These are phyloP conservation scores for Marasmius tenuissimus DNA, from an alignment of 1,284 basidiomycete genomes.

Conservation along the genomic window DNA sequence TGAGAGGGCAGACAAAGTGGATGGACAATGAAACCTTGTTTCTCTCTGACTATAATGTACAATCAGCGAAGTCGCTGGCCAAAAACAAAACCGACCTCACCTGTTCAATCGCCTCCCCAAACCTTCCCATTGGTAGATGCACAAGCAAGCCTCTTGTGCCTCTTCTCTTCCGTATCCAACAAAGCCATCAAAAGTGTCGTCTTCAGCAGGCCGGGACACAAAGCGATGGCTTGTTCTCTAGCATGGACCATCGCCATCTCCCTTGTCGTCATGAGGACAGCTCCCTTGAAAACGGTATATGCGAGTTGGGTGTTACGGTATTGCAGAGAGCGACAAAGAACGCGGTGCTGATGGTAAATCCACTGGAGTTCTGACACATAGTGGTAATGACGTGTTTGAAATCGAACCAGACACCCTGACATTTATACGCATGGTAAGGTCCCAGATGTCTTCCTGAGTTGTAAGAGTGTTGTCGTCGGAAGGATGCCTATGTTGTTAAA, in stretches of 20 bases:
- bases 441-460: slow-evolving; percentile 96
- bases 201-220: slow-evolving; percentile 63
- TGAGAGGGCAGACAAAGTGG: too few relatives aligned
- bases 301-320: slow-evolving; percentile 94
- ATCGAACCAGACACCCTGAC: slow-evolving; percentile 98
- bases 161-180: slow-evolving; percentile 95
- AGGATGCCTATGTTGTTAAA: slow-evolving; percentile 92
- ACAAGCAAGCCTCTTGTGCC: slow-evolving; percentile 85
- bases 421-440: slow-evolving; percentile 91
- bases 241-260: slow-evolving; percentile 98
- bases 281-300: slow-evolving; percentile 81
- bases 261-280: slow-evolving; percentile 96
- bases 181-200: slow-evolving; percentile 90
- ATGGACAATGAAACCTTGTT: too few relatives aligned
- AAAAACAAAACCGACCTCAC: slow-evolving; percentile 90
- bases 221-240: slow-evolving; percentile 90
- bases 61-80: slow-evolving; percentile 77
- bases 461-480: slow-evolving; percentile 92
- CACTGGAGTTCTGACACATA: slow-evolving; percentile 93
- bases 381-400: slow-evolving; percentile 96
- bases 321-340: slow-evolving; percentile 94
- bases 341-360: slow-evolving; percentile 96
- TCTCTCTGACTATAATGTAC: too few relatives aligned
- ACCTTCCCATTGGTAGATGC: slow-evolving; percentile 95
- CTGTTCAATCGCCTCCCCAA: slow-evolving; percentile 94